Evolutionary conservation across 2,329 filamentous ascomycete genomes (phyloP).

Genomic region (Talaromyces sp.): DNA sequence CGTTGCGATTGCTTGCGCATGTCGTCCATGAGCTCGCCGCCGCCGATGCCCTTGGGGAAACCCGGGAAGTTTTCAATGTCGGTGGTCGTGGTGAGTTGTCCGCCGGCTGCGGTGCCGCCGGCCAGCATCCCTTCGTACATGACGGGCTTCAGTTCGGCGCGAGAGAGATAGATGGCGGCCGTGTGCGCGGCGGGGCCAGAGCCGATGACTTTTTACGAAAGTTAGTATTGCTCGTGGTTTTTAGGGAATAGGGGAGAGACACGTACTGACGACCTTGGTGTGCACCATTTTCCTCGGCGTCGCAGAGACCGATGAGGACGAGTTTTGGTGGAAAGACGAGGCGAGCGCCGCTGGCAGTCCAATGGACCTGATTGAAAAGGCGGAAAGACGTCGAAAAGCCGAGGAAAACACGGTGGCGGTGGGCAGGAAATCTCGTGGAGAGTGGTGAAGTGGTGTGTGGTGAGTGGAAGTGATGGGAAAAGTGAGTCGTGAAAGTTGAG

Average conservation of each 20-base stretch:
- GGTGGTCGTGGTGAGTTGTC: conserved; percentile 95
- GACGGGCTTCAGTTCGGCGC: conserved; percentile 90
- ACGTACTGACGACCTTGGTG: conserved; percentile 83
- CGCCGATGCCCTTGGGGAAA: conserved; percentile 84
- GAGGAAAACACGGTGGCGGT: conserved; percentile 84
- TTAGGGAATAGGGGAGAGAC: background rate
- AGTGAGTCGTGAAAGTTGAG: conserved; percentile 2
- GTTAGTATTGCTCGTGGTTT: background rate
- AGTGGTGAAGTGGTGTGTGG: background rate
- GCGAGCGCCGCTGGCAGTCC: conserved; percentile 69
- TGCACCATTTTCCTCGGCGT: conserved; percentile 66
- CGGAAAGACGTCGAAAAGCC: conserved; percentile 61
- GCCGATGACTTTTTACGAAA: conserved; percentile 54
- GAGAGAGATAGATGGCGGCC: conserved; percentile 89
- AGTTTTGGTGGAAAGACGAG: conserved; percentile 60
- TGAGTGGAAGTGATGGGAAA: background rate
- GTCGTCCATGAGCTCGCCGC: conserved; percentile 84
- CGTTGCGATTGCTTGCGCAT: conserved; percentile 89
- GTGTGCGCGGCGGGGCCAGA: conserved; percentile 97
- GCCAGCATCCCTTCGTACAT: conserved; percentile 98
- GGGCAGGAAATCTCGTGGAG: background rate
- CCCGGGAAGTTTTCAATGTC: conserved; percentile 98
- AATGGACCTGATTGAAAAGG: conserved; percentile 63
- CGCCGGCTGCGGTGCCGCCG: conserved; percentile 91
- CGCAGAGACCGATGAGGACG: conserved; percentile 29